A percentile compares a stretch with the other conserved stretches of the same genome.
phyloP scores from a whole-genome alignment of 371 early-diverging fungal species.

The Mucor ambiguus region DNA sequence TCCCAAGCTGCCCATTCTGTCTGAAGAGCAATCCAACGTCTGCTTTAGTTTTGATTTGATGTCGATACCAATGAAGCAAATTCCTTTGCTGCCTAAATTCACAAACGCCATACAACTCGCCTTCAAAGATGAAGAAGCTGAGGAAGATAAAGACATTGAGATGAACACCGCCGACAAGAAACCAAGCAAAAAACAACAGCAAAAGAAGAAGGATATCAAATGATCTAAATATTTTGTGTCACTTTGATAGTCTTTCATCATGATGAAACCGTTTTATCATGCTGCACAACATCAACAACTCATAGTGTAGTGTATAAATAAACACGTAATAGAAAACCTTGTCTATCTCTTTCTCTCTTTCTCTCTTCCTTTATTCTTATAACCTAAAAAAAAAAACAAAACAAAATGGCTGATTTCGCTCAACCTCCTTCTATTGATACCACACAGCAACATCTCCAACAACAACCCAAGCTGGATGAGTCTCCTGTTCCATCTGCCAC shows the following conservation, averaged over 20 bases:
- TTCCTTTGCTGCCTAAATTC: conserved; percentile 63
- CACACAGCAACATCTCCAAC: background rate
- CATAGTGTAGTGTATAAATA: conserved; percentile 11
- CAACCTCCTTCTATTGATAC: conserved; percentile 10
- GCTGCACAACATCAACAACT: conserved; percentile 1
- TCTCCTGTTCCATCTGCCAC: conserved; percentile 19
- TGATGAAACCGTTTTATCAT: conserved; percentile 22
- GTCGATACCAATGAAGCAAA: conserved; percentile 64
- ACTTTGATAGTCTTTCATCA: conserved; percentile 9
- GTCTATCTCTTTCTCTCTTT: background rate
- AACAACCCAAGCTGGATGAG: conserved; percentile 3
- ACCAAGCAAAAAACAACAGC: conserved; percentile 1
- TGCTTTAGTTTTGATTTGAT: conserved; percentile 89
- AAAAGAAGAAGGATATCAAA: conserved; percentile 4
- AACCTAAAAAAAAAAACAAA: background rate
- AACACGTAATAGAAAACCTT: background rate
- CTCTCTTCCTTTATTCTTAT: background rate
- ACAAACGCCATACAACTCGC: conserved; percentile 57
- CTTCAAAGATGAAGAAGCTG: conserved; percentile 57
- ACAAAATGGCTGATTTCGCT: conserved; percentile 16
- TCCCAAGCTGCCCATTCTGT: conserved; percentile 74
- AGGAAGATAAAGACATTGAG: conserved; percentile 24
- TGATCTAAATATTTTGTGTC: conserved; percentile 5
- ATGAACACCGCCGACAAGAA: background rate
- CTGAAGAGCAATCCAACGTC: conserved; percentile 50